Conservation (phyloP, 164 flowering plant species). For the Paratinospora sagittata region DNA sequence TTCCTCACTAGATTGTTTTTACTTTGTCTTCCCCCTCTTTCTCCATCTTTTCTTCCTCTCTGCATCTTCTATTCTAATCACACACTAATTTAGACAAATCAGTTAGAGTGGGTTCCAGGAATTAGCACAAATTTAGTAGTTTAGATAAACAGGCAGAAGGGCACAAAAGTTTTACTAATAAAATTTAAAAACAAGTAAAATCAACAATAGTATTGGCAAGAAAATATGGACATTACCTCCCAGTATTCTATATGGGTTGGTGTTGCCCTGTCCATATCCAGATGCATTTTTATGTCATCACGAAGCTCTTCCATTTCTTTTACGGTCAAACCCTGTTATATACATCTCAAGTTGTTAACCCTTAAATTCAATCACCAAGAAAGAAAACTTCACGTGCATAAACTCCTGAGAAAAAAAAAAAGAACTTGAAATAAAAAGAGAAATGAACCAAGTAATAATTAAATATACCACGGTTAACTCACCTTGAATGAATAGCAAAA, state of each 20-base stretch:
- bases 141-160: not conserved
- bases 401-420: not conserved
- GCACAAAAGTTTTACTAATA: not conserved
- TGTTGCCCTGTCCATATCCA: conserved; percentile 73
- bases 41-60: too few species aligned
- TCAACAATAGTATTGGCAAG: not conserved
- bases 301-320: conserved; percentile 97
- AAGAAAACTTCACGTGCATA: not conserved
- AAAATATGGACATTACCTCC: conserved; percentile 53
- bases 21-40: too few species aligned
- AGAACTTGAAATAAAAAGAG: not conserved
- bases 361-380: not conserved
- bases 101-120: too few species aligned
- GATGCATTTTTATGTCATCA: conserved; percentile 91
- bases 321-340: conserved; percentile 75
- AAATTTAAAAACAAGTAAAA: not conserved
- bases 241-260: conserved; percentile 78
- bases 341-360: not conserved
- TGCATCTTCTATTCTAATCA: too few species aligned
- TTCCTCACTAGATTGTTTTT: too few species aligned
- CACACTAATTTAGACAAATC: too few species aligned
- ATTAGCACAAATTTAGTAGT: too few species aligned
- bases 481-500: too few species aligned
- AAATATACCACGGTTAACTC: too few species aligned
- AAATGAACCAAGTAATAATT: too few species aligned